Percentiles rank a stretch among this genome's conserved stretches.
phyloP scores from a whole-genome alignment of 2,329 filamentous ascomycete genomes.

The Arthrobotrys pseudoclavata region DNA sequence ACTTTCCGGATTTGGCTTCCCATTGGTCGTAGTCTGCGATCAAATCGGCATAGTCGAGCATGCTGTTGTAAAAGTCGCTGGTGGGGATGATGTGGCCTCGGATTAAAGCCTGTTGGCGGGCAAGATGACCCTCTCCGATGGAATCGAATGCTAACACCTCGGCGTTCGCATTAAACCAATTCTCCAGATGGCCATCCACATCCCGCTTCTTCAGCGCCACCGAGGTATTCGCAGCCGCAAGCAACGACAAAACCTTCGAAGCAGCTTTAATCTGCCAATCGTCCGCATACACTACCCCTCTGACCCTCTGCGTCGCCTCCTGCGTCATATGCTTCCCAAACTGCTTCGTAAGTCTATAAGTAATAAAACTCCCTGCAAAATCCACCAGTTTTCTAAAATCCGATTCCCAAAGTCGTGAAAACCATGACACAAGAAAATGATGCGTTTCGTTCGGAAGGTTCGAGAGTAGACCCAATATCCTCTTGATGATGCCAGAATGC shows the following conservation, averaged over 20 bases:
- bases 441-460: conserved; percentile 83
- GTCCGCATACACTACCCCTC: conserved; percentile 77
- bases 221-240: conserved; percentile 84
- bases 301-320: conserved; percentile 64
- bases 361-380: conserved; percentile 81
- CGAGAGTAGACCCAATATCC: conserved; percentile 82
- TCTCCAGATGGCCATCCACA: conserved; percentile 29
- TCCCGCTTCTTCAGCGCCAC: conserved; percentile 48
- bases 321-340: conserved; percentile 70
- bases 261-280: conserved; percentile 92
- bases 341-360: conserved; percentile 81
- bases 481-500: conserved; percentile 86
- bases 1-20: conserved; percentile 80
- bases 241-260: conserved; percentile 81
- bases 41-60: conserved; percentile 88
- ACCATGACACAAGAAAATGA: conserved; percentile 81
- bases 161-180: conserved; percentile 51
- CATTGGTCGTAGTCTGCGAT: conserved; percentile 88
- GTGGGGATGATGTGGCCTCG: conserved; percentile 80
- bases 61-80: conserved; percentile 87
- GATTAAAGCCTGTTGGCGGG: conserved; percentile 67
- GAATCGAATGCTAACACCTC: conserved; percentile 36
- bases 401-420: conserved; percentile 76
- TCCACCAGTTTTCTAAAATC: conserved; percentile 82
- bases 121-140: conserved; percentile 37